Conservation (phyloP, 2,329 filamentous ascomycete species). For the Colletotrichum sp. region DNA sequence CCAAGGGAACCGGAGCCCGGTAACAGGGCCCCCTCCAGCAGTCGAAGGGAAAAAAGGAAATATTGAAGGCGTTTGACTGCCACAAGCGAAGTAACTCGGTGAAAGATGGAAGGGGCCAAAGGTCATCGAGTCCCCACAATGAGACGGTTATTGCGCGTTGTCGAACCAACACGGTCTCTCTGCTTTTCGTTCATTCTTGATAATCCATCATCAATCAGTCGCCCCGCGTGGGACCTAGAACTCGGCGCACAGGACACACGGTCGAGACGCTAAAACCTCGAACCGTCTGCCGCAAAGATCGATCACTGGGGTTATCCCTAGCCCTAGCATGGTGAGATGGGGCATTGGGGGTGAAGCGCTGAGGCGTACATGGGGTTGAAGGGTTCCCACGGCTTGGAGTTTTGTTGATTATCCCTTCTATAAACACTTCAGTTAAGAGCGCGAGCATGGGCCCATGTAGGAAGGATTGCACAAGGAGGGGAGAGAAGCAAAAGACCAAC, state of each 20-base stretch:
- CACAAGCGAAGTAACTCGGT: neutral
- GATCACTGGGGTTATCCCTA: neutral
- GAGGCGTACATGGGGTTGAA: conserved; percentile 1
- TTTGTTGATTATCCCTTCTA: neutral
- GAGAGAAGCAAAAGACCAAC: neutral
- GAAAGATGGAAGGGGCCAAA: neutral
- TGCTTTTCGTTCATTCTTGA: neutral
- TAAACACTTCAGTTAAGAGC: neutral
- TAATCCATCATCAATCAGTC: neutral
- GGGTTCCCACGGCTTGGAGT: neutral
- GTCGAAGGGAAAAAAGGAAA: neutral
- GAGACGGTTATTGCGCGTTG: neutral
- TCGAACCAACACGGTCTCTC: neutral
- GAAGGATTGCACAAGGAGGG: neutral
- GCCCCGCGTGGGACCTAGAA: neutral
- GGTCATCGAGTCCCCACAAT: neutral
- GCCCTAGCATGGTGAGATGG: neutral
- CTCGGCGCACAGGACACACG: neutral
- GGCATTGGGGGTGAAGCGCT: neutral
- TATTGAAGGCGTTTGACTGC: neutral
- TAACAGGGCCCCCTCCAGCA: neutral
- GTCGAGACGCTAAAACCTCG: conserved; percentile 7
- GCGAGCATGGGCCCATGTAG: neutral
- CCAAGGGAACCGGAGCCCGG: conserved; percentile 10
- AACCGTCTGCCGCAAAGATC: conserved; percentile 14